phyloP scores from a whole-genome alignment of 2,329 filamentous ascomycete species.

The Diplodia sapinea region DNA sequence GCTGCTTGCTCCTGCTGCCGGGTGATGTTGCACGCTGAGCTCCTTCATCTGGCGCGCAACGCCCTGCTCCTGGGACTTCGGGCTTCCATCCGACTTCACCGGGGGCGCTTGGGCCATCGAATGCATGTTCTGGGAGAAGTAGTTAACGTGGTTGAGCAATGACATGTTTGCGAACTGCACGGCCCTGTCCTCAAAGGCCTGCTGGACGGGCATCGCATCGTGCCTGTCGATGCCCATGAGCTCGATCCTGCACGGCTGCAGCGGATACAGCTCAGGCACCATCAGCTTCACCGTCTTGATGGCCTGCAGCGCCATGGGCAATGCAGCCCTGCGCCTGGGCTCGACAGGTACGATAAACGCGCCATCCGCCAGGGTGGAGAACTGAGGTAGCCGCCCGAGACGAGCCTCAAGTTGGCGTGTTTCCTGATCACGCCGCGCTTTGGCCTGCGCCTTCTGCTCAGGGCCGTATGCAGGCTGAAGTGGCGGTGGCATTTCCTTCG shows the following conservation, averaged over 20 bases:
- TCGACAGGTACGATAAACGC: constrained; percentile 74
- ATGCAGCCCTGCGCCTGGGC: constrained; percentile 63
- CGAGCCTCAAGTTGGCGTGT: constrained; percentile 76
- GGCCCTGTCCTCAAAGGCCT: constrained; percentile 67
- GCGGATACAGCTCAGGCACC: constrained; percentile 73
- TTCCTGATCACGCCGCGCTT: constrained; percentile 68
- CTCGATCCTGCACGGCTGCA: constrained; percentile 70
- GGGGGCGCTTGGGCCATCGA: constrained; percentile 58
- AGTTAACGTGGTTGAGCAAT: constrained; percentile 77
- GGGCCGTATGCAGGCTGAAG: constrained; percentile 35
- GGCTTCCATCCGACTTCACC: constrained; percentile 2
- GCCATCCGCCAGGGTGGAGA: constrained; percentile 72
- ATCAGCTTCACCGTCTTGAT: constrained; percentile 70
- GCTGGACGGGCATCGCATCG: constrained; percentile 68
- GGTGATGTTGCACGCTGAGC: background rate
- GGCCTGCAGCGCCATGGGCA: constrained; percentile 66
- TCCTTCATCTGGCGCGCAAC: background rate
- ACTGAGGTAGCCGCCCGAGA: constrained; percentile 70
- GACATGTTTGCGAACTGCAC: constrained; percentile 64
- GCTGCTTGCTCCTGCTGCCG: constrained; percentile 7
- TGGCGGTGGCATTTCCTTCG: constrained; percentile 18
- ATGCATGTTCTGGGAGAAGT: constrained; percentile 73
- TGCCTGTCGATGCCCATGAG: constrained; percentile 67
- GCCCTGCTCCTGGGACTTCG: background rate
- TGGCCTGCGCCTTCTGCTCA: constrained; percentile 67